Percentiles rank a stretch among this genome's conserved stretches.
These are phyloP conservation scores for Solanum piurae DNA, from an alignment of 257 asterid species.

Conservation along the genomic window DNA sequence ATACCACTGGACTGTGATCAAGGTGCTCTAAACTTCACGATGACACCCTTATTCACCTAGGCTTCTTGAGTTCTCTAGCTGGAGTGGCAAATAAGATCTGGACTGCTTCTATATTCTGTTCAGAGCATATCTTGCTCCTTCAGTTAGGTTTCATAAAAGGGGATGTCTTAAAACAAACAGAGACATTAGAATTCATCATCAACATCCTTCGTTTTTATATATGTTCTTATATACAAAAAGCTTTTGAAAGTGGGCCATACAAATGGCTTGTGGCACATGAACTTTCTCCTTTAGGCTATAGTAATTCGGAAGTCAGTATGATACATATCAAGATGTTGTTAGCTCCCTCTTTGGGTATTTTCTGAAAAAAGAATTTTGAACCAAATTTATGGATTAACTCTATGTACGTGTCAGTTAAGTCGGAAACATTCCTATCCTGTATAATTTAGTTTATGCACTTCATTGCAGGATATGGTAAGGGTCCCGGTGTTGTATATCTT, in stretches of 20 bases:
- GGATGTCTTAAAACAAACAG: background rate
- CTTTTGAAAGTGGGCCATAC: background rate
- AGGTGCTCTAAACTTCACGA: conserved; percentile 25
- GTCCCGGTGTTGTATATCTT: conserved; percentile 51
- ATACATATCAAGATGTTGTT: background rate
- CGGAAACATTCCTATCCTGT: background rate
- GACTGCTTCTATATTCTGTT: background rate
- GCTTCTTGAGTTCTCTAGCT: background rate
- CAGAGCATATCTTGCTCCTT: background rate
- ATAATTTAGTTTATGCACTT: background rate
- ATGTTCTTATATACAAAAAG: background rate
- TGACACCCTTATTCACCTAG: background rate
- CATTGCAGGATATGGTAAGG: conserved; percentile 73
- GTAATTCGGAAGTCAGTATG: background rate
- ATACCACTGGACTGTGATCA: conserved; percentile 78
- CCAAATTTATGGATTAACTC: background rate
- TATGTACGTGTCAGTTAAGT: background rate
- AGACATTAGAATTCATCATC: background rate
- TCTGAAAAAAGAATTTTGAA: background rate
- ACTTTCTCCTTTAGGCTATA: background rate
- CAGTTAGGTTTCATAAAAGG: background rate
- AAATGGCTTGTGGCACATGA: background rate
- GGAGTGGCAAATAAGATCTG: background rate
- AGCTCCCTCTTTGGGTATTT: background rate
- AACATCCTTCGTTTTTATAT: background rate